A percentile compares a stretch with the other conserved stretches of the same genome.
These are phyloP conservation scores for Globisporangium emineosum DNA, from an alignment of 352 stramenopile genomes.

Conservation along the genomic window DNA sequence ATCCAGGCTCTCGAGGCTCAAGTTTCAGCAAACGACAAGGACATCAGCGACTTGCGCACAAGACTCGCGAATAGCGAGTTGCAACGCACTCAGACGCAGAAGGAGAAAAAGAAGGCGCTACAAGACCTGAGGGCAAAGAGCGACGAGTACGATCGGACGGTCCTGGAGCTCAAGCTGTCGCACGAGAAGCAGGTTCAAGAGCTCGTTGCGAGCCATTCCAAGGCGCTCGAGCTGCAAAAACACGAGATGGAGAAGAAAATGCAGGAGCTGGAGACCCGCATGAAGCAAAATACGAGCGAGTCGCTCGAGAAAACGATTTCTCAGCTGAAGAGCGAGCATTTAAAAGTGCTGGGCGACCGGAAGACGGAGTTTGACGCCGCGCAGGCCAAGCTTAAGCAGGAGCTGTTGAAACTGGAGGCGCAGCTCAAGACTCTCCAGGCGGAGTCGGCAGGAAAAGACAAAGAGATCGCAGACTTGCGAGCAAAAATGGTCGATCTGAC, in stretches of 20 bases:
- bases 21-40: constrained; percentile 16
- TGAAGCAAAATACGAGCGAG: constrained; percentile 11
- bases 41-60: constrained; percentile 15
- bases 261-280: constrained; percentile 22
- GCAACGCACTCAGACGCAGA: constrained; percentile 13
- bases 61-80: constrained; percentile 20
- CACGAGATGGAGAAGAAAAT: constrained; percentile 16
- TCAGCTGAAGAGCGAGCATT: constrained; percentile 13
- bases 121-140: constrained; percentile 12
- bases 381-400: constrained; percentile 3
- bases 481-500: constrained; percentile 19
- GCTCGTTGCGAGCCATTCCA: constrained; percentile 19
- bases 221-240: constrained; percentile 20
- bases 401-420: constrained; percentile 12
- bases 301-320: constrained; percentile 15
- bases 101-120: constrained; percentile 20
- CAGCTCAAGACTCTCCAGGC: constrained; percentile 17
- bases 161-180: constrained; percentile 17
- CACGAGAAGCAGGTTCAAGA: constrained; percentile 25
- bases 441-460: not conserved
- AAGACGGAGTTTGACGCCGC: not conserved
- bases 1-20: constrained; percentile 23
- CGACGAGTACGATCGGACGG: constrained; percentile 7
- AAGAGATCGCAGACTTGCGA: constrained; percentile 20
- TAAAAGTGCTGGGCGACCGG: not conserved